Percentiles rank a stretch among this genome's conserved stretches.
phyloP scores from a whole-genome alignment of 176 grass and related monocot species.

The Triticum timopheevii region DNA sequence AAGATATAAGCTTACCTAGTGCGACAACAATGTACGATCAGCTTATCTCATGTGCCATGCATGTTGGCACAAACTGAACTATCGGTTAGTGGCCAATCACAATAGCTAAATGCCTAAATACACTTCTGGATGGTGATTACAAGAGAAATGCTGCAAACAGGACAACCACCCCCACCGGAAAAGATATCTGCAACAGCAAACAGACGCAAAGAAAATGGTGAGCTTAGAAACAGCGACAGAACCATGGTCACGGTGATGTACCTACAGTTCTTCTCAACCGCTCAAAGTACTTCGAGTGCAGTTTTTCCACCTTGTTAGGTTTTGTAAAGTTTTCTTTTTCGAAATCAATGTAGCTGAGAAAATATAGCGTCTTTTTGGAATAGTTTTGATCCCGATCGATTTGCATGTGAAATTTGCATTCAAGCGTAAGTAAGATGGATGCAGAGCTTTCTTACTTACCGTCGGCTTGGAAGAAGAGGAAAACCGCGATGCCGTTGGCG shows the following conservation, averaged over 20 bases:
- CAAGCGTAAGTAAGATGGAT: neutral
- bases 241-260: neutral
- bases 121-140: slow-evolving; percentile 27
- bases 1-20: neutral
- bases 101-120: neutral
- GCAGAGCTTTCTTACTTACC: slow-evolving; percentile 26
- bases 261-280: neutral
- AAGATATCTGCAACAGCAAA: slow-evolving; percentile 55
- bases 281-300: neutral
- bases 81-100: slow-evolving; percentile 20
- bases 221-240: slow-evolving; percentile 9
- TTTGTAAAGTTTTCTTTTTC: neutral
- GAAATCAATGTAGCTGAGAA: neutral
- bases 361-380: neutral
- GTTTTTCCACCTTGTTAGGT: neutral
- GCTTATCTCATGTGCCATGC: slow-evolving; percentile 1
- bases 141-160: slow-evolving; percentile 49
- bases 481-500: slow-evolving; percentile 15
- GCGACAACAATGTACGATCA: neutral
- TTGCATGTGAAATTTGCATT: neutral
- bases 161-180: slow-evolving; percentile 46
- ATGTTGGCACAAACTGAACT: slow-evolving; percentile 1
- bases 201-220: slow-evolving; percentile 9
- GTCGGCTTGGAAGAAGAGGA: slow-evolving; percentile 42
- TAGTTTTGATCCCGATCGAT: neutral